phyloP scores from a whole-genome alignment of 108 stramenopile species.

The Cyclotella sp. region DNA sequence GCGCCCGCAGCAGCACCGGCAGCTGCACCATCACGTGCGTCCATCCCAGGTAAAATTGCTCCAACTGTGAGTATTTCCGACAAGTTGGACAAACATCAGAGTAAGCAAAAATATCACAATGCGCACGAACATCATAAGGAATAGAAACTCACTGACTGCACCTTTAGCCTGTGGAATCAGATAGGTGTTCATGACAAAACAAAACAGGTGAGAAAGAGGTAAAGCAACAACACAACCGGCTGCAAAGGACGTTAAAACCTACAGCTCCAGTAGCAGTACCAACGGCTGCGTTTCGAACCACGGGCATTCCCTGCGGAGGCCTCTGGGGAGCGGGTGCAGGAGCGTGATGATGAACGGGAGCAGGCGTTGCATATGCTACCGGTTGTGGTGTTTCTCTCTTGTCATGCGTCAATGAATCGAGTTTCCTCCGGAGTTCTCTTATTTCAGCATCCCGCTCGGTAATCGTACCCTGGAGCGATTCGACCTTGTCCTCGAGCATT shows the following conservation, averaged over 20 bases:
- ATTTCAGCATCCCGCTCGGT: conserved; percentile 7
- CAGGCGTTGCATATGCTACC: conserved; percentile 10
- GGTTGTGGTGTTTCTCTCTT: conserved; percentile 5
- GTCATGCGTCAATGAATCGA: conserved; percentile 3
- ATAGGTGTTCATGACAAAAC: neutral
- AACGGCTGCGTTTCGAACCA: conserved; percentile 40
- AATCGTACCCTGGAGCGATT: conserved; percentile 24
- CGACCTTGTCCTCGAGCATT: conserved; percentile 22
- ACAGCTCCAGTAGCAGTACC: conserved; percentile 49
- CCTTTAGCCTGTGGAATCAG: neutral
- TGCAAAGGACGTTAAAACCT: neutral
- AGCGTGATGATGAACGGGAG: conserved; percentile 7
- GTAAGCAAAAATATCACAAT: no score
- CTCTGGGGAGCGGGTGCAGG: neutral
- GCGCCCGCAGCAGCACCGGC: conserved; percentile 53
- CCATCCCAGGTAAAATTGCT: conserved; percentile 52
- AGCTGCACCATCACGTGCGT: conserved; percentile 42
- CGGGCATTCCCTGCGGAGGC: conserved; percentile 18
- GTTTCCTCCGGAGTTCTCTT: neutral
- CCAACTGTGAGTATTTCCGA: conserved; percentile 18
- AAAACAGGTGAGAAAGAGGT: neutral
- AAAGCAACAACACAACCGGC: neutral
- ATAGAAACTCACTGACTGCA: conserved; percentile 24
- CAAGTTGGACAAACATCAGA: neutral
- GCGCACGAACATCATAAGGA: no score